Evolutionary conservation across 192 early-diverging fungal species (phyloP), one percentile per base, ranked within the genome.

Genomic region (Ramicandelaber brevisporus): DNA sequence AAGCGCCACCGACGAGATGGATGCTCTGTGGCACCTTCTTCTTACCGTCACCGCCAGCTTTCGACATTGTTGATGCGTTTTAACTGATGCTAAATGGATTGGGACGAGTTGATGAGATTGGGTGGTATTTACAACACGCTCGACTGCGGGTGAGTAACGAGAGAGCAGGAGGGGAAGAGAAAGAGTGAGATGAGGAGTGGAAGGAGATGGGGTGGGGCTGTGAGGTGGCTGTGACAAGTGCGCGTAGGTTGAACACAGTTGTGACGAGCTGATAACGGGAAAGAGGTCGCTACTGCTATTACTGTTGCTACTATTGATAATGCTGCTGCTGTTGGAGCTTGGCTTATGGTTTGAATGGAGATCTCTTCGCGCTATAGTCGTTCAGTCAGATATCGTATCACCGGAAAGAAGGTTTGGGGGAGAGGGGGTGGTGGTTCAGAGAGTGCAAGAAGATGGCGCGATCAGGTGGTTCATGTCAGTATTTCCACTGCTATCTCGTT

Each of bases 1-100:
- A 44, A 24, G 84, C 89, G 40, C 86, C 89, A 3, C 82, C 78
- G 20, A 88, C 34, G 31, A 90, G 55, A 48, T 90, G 82, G 21
- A 67, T 66, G 14, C 67, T 48, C 13, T 82, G 60, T 24, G 70
- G n/a, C n/a, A n/a, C n/a, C n/a, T n/a, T n/a, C n/a, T n/a, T 69
- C 43, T 74, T 73, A 36, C 44, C 50, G 29, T 23, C 4, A 11
- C 31, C 31, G 20, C 19, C 11, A 15, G 17, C 4, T 32, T 32
- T 32, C 9, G 31, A 32, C 31, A 32, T 32, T 13, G 31, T 17
- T 3, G 15, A 8, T 32, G n/a, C n/a, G n/a, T 25, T 8, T 25
- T 25, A 11, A 25, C 24, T 11, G 24, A 11, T 9, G 11, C 8
- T 25, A 25, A 9, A 9, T 25, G 24, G 24, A 25, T 25, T 25